Evolutionary conservation across 805 yeast species (phyloP).

Genomic region (Nakazawaea sp.): DNA sequence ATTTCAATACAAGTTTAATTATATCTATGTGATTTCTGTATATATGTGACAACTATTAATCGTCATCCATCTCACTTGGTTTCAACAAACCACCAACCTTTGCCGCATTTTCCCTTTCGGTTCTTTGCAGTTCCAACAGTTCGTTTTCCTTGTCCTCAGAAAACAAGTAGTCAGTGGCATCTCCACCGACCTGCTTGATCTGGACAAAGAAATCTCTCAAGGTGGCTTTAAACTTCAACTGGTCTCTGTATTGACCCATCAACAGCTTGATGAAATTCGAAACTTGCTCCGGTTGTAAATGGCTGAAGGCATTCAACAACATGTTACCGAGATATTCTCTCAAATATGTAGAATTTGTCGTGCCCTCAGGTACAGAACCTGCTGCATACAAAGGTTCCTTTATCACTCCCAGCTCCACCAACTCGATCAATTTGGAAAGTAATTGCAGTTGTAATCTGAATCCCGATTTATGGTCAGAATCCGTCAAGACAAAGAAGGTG

Average conservation of each 20-base stretch:
- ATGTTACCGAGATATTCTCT: conserved; percentile 77
- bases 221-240: conserved; percentile 69
- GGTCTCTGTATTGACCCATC: conserved; percentile 66
- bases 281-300: conserved; percentile 78
- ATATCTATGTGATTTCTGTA: no score
- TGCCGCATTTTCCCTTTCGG: conserved; percentile 75
- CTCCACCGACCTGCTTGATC: conserved; percentile 93
- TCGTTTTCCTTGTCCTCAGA: conserved; percentile 89
- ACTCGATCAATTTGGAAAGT: conserved; percentile 73
- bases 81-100: conserved; percentile 90
- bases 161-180: conserved; percentile 87
- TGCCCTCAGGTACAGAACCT: conserved; percentile 82
- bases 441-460: conserved; percentile 83
- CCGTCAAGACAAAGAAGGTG: conserved; percentile 88
- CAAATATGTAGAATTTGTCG: conserved; percentile 71
- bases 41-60: conserved; percentile 17
- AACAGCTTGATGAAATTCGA: conserved; percentile 74
- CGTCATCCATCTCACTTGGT: conserved; percentile 92
- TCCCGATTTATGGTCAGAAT: conserved; percentile 96
- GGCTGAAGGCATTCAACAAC: conserved; percentile 87
- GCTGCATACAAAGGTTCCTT: conserved; percentile 70
- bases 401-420: conserved; percentile 73
- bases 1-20: no score
- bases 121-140: conserved; percentile 55
- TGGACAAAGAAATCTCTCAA: conserved; percentile 95